Base-by-base conservation (phyloP, 108 stramenopile genomes). In the Conticribra guillardii region DNA sequence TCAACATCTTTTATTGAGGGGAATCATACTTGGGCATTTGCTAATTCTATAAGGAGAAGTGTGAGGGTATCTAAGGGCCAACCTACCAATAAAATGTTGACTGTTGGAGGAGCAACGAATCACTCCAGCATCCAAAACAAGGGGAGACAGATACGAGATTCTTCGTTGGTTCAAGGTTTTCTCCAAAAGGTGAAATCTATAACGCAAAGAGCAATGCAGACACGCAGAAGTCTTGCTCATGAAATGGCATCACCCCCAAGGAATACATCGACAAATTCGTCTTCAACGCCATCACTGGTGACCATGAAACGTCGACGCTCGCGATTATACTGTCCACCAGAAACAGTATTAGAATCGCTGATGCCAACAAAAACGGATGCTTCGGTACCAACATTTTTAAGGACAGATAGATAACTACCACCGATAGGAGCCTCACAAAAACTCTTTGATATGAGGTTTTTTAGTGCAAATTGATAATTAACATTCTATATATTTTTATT, bases 91-190 rank as follows among this genome's bases (percentile, higher is more conserved):
- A 44, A 57, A 0, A 59, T 69, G 47, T 32, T 69, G 48, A 59
- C 68, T 47, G 68, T 69, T 15, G 68, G 68, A 11, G 68, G 68
- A 15, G 68, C 68, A 49, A 31, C 23, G 11, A 44, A 41, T 19
- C 34, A 49, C 23, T 30, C 61, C 5, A 41, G 11, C 8, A 11
- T n/a, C n/a, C n/a, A n/a, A 59, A 22, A 1, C 26, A 37, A 24
- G 55, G 19, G 27, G 21, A 3, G 27, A 54, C 30, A 29, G 24
- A n/a, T 27, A 16, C 11, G 50, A 54, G 24, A 54, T 27, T 3
- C 14, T 23, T 3, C 44, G 0, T 59, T 22, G 19, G 5, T 56
- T 1, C 14, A 29, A n/a, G 21, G 22, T 18, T 17, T 60, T 11
- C 1, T 44, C 24, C 11, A 29, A 48, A 33, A 62, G 46, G 28